Conservation (phyloP, 768 basidiomycete genomes). For the Crucibulum laeve region DNA sequence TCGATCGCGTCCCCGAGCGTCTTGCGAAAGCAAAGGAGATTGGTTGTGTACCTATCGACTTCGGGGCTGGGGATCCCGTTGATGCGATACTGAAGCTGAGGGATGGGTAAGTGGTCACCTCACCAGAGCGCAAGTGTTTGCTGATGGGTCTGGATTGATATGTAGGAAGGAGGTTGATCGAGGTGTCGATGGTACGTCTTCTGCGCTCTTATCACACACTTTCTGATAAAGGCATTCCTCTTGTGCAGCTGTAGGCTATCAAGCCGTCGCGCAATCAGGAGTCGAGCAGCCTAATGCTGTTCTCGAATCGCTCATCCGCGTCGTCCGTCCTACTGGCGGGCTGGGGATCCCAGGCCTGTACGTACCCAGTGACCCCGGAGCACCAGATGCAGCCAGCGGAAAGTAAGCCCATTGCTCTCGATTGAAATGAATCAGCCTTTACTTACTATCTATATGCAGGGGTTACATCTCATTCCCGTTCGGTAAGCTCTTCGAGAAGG, state of each 20-base stretch:
- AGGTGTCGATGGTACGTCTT: constrained; percentile 36
- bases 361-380: constrained; percentile 54
- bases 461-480: constrained; percentile 52
- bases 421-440: neutral
- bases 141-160: neutral
- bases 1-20: constrained; percentile 52
- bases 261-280: constrained; percentile 52
- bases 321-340: constrained; percentile 50
- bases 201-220: neutral
- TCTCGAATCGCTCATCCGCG: constrained; percentile 44
- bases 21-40: constrained; percentile 49
- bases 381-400: constrained; percentile 45
- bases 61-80: constrained; percentile 41
- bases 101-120: constrained; percentile 29
- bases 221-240: neutral
- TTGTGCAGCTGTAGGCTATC: constrained; percentile 44
- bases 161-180: constrained; percentile 44
- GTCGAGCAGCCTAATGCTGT: constrained; percentile 55
- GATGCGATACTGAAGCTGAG: constrained; percentile 40
- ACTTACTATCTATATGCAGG: constrained; percentile 13
- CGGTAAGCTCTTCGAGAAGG: constrained; percentile 52
- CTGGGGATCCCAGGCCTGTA: constrained; percentile 56
- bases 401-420: constrained; percentile 26
- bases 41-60: constrained; percentile 47
- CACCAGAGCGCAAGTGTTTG: neutral